A percentile compares a stretch with the other conserved stretches of the same genome.
phyloP scores from a whole-genome alignment of 495 filamentous ascomycete genomes.

The Xylaria flabelliformis region DNA sequence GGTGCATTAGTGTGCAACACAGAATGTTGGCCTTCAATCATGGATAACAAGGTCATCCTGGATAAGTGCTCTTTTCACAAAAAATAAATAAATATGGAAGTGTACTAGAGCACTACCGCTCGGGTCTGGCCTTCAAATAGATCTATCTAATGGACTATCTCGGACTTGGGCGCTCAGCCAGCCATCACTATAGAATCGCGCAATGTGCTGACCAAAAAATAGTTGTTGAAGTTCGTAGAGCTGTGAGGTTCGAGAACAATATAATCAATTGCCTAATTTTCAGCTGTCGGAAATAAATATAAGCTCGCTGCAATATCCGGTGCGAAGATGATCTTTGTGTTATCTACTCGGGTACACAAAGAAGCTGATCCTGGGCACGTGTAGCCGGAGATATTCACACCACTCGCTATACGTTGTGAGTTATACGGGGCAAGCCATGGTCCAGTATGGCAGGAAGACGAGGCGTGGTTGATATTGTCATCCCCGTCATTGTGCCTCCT shows the following conservation, averaged over 20 bases:
- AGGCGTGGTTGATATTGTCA: constrained; percentile 5
- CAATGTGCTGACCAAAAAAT: background rate
- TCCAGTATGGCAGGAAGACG: background rate
- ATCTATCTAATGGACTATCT: background rate
- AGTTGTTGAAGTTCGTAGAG: background rate
- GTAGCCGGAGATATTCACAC: background rate
- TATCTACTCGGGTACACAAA: constrained; percentile 16
- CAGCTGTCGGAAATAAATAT: constrained; percentile 7
- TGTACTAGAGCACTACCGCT: no score
- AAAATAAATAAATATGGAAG: background rate
- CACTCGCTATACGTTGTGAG: background rate
- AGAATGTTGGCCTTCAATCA: background rate
- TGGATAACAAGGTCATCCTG: background rate
- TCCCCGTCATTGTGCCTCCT: constrained; percentile 26
- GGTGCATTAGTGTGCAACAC: background rate
- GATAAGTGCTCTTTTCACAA: background rate
- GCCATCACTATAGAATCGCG: background rate
- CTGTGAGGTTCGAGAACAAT: background rate
- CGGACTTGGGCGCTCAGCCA: background rate
- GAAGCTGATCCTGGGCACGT: constrained; percentile 13
- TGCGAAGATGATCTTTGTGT: constrained; percentile 10
- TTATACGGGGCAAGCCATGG: background rate
- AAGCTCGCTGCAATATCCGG: constrained; percentile 6
- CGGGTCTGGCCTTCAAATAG: background rate
- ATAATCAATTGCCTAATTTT: background rate